phyloP scores from a whole-genome alignment of 2,329 filamentous ascomycete genomes.

The Saccharata proteae region DNA sequence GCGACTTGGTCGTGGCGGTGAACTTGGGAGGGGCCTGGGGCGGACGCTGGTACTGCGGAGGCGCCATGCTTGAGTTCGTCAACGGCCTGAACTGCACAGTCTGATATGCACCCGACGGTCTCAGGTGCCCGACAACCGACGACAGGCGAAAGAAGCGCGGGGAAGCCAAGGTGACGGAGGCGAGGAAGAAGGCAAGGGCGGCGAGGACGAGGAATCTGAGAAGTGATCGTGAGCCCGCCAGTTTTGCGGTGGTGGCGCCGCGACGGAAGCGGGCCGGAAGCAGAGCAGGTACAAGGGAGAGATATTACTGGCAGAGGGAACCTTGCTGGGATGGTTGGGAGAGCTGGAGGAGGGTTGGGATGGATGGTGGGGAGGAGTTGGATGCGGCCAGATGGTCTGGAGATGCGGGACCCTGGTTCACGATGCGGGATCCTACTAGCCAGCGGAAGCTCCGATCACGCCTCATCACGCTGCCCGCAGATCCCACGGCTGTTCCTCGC shows the following conservation, averaged over 20 bases:
- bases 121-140: conserved; percentile 32
- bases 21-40: conserved; percentile 70
- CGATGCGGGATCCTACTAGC: too few species aligned
- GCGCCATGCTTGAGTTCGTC: conserved; percentile 51
- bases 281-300: too few species aligned
- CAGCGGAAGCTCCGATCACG: too few species aligned
- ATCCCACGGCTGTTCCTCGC: too few species aligned
- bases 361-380: too few species aligned
- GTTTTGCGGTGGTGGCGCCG: conserved; percentile 14
- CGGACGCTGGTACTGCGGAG: conserved; percentile 56
- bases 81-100: conserved; percentile 20
- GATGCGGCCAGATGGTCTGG: too few species aligned
- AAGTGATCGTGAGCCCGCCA: conserved; percentile 23
- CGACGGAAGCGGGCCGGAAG: too few species aligned
- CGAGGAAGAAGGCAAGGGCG: conserved; percentile 44
- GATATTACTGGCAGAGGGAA: too few species aligned
- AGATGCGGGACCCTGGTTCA: too few species aligned
- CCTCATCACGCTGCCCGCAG: too few species aligned
- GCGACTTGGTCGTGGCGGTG: conserved; percentile 57
- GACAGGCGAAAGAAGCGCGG: conserved; percentile 48
- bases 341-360: too few species aligned
- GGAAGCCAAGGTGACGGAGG: conserved; percentile 55
- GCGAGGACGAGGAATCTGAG: conserved; percentile 38
- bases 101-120: conserved; percentile 5
- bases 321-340: too few species aligned